Evolutionary conservation across 805 yeast genomes (phyloP).

Genomic region (Teunomyces gatunensis): DNA sequence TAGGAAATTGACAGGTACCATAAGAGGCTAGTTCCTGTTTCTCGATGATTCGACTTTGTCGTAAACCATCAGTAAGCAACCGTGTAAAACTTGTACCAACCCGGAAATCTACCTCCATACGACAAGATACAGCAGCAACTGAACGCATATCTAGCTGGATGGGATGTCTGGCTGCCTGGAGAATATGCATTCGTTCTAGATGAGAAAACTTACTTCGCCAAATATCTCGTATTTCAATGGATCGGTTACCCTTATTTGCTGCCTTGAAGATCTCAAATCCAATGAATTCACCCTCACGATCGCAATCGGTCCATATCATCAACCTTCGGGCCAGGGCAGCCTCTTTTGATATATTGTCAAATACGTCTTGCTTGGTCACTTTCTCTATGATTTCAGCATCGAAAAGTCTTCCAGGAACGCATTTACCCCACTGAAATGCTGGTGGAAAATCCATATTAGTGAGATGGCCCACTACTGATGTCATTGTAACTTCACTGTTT

Average conservation of each 20-base stretch:
- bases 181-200: conserved; percentile 70
- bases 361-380: conserved; percentile 45
- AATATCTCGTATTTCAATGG: conserved; percentile 40
- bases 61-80: conserved; percentile 58
- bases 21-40: conserved; percentile 57
- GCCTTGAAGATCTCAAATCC: conserved; percentile 78
- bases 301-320: conserved; percentile 99
- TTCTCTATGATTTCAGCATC: conserved; percentile 60
- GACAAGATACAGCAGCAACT: conserved; percentile 79
- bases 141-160: conserved; percentile 58
- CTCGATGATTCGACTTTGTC: conserved; percentile 29
- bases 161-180: conserved; percentile 73
- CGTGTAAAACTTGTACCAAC: conserved; percentile 91
- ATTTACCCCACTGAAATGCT: conserved; percentile 62
- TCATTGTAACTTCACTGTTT: conserved; percentile 78
- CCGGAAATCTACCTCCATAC: conserved; percentile 84
- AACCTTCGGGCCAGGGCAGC: conserved; percentile 58
- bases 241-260: conserved; percentile 58
- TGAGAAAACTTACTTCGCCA: conserved; percentile 87
- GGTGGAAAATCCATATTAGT: conserved; percentile 62
- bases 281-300: conserved; percentile 91
- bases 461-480: conserved; percentile 89
- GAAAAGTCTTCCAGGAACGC: conserved; percentile 63
- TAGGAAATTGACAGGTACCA: conserved; percentile 96
- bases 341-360: conserved; percentile 64